Base-by-base conservation (phyloP, 1,284 basidiomycete species). In the Entoloma clypeatum region DNA sequence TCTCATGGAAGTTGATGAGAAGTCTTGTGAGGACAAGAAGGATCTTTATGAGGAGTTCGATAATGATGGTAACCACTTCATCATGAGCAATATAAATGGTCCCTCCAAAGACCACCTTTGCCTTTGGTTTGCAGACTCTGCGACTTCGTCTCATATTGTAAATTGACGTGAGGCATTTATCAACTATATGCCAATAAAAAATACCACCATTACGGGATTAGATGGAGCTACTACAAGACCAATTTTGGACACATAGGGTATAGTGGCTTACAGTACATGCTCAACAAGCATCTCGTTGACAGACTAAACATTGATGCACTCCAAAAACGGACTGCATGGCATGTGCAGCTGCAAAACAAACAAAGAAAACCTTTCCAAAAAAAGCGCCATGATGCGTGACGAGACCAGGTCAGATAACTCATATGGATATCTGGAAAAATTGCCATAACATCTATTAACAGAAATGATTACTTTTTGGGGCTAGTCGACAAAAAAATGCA, bases 381-480 rank as follows among this genome's bases (percentile, higher is more conserved):
- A n/a, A n/a, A n/a, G n/a, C n/a, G n/a, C 7, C 16, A 5, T 2
- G 18, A 18, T 6, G 25, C 8, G 9, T 4, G 4, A 38, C 36
- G 4, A 17, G 19, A 38, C 16, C 25, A 0, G 14, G 36, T 2
- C 23, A 38, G 28, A 11, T 38, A 5, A 38, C 18, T 3, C 36
- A 36, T 19, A 36, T 27, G 13, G 35, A 36, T 11, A 6, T 36
- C 26, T 19, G 35, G 35, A 24, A 7, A 24, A 24, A 18, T 36
- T 8, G 8, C n/a, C n/a, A 23, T 36, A 3, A 11, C 11, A 18
- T 36, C 35, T 17, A 36, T 36, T 10, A 36, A 36, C 9, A 3
- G 35, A 14, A 36, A 36, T 14, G 16, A 36, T 5, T 36, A 25
- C 9, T 36, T 24, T 27, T 24, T 36, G 8, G 4, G n/a, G 1